phyloP scores from a whole-genome alignment of 805 yeast genomes.

The Saitoella complicata region DNA sequence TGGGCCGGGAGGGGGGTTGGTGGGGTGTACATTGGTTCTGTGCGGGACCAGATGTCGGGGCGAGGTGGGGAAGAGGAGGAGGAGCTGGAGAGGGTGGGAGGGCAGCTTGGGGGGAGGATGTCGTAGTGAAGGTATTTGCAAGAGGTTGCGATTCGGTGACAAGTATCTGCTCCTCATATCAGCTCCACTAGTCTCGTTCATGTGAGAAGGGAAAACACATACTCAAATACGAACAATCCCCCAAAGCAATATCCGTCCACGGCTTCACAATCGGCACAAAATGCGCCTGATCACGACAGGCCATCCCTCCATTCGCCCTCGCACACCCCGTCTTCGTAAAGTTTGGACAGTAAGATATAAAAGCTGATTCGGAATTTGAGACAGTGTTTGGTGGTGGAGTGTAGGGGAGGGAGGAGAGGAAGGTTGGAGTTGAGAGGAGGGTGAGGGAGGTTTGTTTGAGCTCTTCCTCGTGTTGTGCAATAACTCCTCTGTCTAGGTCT shows the following conservation, averaged over 20 bases:
- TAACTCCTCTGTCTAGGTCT: no score
- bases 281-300: slow-evolving; percentile 15
- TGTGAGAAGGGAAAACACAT: no score
- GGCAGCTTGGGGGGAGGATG: no score
- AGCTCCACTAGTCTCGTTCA: no score
- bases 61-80: no score
- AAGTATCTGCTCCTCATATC: no score
- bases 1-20: slow-evolving; percentile 39
- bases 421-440: no score
- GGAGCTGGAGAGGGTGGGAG: no score
- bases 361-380: slow-evolving; percentile 1
- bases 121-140: slow-evolving; percentile 74
- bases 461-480: no score
- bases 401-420: no score
- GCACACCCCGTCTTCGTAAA: neutral
- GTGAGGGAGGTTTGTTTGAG: no score
- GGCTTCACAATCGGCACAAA: slow-evolving; percentile 20
- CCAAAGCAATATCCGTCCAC: slow-evolving; percentile 55
- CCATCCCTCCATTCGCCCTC: neutral
- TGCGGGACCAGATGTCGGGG: no score
- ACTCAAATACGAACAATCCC: slow-evolving; percentile 82
- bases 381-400: neutral
- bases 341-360: neutral
- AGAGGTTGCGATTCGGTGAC: slow-evolving; percentile 56
- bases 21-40: slow-evolving; percentile 5